These are phyloP conservation scores for Sindora glabra DNA, from an alignment of 306 rosid genomes.

Conservation along the genomic window DNA sequence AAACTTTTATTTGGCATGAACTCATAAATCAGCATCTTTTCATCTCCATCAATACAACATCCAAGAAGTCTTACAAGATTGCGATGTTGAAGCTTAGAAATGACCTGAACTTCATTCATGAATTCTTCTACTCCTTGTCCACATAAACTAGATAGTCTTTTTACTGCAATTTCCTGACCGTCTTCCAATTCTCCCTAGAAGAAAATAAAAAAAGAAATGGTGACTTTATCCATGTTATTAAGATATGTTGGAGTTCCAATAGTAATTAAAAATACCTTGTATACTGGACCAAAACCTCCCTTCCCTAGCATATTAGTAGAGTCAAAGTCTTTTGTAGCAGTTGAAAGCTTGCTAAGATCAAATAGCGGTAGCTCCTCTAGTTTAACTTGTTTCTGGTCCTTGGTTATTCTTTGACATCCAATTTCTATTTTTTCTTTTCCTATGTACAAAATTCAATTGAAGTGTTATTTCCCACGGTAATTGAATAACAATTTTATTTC, in stretches of 20 bases:
- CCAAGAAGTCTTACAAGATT: conserved; percentile 8
- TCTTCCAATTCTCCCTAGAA: conserved; percentile 1
- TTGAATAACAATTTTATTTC: no score
- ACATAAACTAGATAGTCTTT: conserved; percentile 18
- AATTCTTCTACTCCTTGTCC: conserved; percentile 14
- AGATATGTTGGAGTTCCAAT: neutral
- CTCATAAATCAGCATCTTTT: conserved; percentile 5
- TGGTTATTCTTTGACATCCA: neutral
- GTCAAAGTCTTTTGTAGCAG: conserved; percentile 21
- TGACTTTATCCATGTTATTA: neutral
- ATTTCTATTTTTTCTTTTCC: neutral
- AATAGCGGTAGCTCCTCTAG: conserved; percentile 3
- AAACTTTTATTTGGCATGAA: conserved; percentile 9
- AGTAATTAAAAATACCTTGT: neutral
- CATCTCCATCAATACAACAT: neutral
- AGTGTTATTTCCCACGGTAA: no score
- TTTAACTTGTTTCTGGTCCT: neutral
- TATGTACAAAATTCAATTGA: neutral
- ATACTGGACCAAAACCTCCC: conserved; percentile 18
- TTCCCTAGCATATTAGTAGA: neutral
- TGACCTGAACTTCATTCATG: conserved; percentile 5
- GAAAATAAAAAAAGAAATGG: neutral
- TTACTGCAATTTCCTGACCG: conserved; percentile 19
- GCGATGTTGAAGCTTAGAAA: conserved; percentile 11
- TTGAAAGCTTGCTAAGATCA: conserved; percentile 9